Conservation (phyloP, 2,329 filamentous ascomycete species). For the Pestalotiopsis sp. region DNA sequence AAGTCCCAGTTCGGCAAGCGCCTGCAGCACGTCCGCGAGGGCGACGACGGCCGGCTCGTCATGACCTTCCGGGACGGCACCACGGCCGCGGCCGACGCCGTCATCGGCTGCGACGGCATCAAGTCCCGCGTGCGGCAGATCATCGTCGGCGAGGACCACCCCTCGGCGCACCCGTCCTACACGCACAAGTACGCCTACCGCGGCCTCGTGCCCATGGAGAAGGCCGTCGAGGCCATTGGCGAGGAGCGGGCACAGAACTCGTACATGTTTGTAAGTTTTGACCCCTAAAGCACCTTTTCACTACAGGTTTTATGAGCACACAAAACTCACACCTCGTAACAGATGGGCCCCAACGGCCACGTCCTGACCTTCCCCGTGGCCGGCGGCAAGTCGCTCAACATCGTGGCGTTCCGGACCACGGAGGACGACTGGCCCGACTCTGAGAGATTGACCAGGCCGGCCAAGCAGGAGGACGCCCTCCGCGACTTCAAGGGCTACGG, state of each 20-base stretch:
- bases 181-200: conserved; percentile 49
- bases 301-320: background rate
- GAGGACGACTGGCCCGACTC: conserved; percentile 29
- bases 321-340: background rate
- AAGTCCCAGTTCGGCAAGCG: conserved; percentile 35
- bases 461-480: conserved; percentile 32
- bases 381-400: conserved; percentile 54
- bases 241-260: conserved; percentile 28
- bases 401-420: conserved; percentile 41
- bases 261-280: conserved; percentile 21
- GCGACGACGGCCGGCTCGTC: conserved; percentile 18
- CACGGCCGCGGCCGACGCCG: conserved; percentile 35
- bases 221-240: conserved; percentile 51
- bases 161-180: conserved; percentile 32
- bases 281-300: too few relatives aligned
- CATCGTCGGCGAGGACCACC: conserved; percentile 41
- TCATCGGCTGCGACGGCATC: conserved; percentile 66
- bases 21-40: conserved; percentile 28
- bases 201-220: conserved; percentile 46
- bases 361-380: conserved; percentile 59
- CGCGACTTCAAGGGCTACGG: conserved; percentile 36
- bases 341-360: conserved; percentile 49
- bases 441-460: conserved; percentile 22
- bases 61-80: conserved; percentile 39
- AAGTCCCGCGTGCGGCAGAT: conserved; percentile 55